Base-by-base conservation (phyloP, 225 moss, liverwort and hornwort genomes). In the Antitrichia curtipendula region DNA sequence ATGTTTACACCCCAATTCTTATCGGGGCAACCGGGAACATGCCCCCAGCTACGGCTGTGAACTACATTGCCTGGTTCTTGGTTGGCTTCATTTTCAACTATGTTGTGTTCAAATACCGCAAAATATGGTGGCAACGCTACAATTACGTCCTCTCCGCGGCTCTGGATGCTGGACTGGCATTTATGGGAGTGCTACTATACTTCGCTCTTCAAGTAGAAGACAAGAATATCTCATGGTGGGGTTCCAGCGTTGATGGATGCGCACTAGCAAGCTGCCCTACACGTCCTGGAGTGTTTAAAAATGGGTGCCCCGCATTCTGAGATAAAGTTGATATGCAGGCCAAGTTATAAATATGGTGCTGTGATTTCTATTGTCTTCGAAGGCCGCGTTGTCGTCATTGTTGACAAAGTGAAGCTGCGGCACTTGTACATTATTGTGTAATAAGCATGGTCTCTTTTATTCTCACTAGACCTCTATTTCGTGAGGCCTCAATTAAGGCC, bases 101-200 rank as follows among this genome's bases (percentile, higher is more conserved):
- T 25, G 74, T 93, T 21, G 62, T 96, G 24, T 96, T 92, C n/a
- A 95, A 73, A 41, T 91, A 88, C 87, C 88, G 93, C 45, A 96
- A 94, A 77, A 10, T 86, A 16, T 97, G 97, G 97, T 97, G 97
- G 97, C 94, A 92, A 70, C 94, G 96, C 41, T 97, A 96, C 92
- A 97, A 97, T 69, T 97, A 97, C 45, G 92, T 96, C 22, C 93
- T 97, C 82, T 97, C 97, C 10, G 97, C 96, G 45, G 97, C 95
- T 61, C 36, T 97, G 80, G 93, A 94, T 86, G 94, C 96, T 32
- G 96, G 96, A 13, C 83, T 95, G 52, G 96, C 96, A 11, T 95
- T 96, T 61, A 95, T 96, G 96, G 96, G 91, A 69, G 95, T 96
- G 45, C 87, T 93, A 2, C 87, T 96, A 25, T 96, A 96, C 86